Base-by-base conservation (phyloP, 495 filamentous ascomycete genomes). In the Rostrohypoxylon terebratum region DNA sequence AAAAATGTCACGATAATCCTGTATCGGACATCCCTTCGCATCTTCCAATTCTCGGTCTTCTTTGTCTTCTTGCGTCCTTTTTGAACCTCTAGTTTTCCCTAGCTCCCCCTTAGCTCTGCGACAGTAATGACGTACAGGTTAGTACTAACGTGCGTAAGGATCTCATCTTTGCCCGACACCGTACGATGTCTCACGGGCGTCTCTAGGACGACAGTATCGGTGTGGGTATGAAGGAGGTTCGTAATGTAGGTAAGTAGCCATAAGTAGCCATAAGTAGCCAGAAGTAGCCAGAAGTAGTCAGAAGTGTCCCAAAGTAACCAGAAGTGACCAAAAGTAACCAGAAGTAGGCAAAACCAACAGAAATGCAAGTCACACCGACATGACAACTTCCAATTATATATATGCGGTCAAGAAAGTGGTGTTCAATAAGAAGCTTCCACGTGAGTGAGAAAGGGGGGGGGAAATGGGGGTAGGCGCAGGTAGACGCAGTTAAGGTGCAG, bases 391-490 rank as follows among this genome's bases (percentile, higher is more conserved):
- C 31, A 67, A 33, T 55, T 51, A 69, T 23, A 59, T 62, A 36
- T 45, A 73, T 74, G 71, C 62, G 71, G 71, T 69, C 62, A 69
- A 63, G 71, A 69, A 44, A 23, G 23, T 31, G 66, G 44, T 63
- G 48, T 66, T 59, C 61, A 74, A 74, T 74, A 21, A 66, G 62
- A 66, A 74, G 66, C 71, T 62, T 74, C 60, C 71, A 74, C 71
- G 71, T 74, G 71, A 69, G 55, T 55, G 18, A 47, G 20, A 54
- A 13, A 34, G 16, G 65, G 65, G 65, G 65, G 55, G 58, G 3
- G 25, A 38, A 10, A 38, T 2, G 38, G 50, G 65, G n/a, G 20
- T 33, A 20, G 51, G 9, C 42, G 42, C 42, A 45, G 42, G 42
- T 45, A 45, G 42, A 7, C 42, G 42, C 42, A 45, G 36, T 28